Base-by-base conservation (phyloP, 345 rosid species). In the Excoecaria cochinchinensis region DNA sequence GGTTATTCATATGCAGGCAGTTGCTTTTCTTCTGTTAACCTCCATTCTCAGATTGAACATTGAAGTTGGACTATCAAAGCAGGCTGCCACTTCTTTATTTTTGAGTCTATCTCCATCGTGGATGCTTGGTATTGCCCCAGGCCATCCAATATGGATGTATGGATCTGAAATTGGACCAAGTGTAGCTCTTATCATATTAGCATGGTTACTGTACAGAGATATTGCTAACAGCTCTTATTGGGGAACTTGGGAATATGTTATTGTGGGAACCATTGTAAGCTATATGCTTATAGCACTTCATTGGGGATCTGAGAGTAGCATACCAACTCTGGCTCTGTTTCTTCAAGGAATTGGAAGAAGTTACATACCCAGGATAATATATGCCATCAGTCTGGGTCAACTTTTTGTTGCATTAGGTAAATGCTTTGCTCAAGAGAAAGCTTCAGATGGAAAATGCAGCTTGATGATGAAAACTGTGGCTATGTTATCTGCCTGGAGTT, bases 61-160 rank as follows among this genome's bases (percentile, higher is more conserved):
- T 52, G 98, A 95, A 69, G 84, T 90, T 82, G 98, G 98, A 80
- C 76, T 93, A 78, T 86, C 92, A 75, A 93, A 93, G 86, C 98
- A 93, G 89, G 98, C 99, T 79, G 92, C 92, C 56, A 89, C 94
- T 74, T 91, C 99, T 74, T 83, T 83, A 51, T 93, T 91, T 82
- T 76, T 93, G 92, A 85, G 82, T 69, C 83, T 76, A 72, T 89
- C 90, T 70, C 82, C 93, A 75, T 89, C 99, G 17, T 90, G 93
- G 97, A 81, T 86, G 86, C 86, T 85, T 61, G 95, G 90, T 47
- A 72, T 93, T 77, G 77, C 83, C 63, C 72, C 79, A 65, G 86
- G 84, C 74, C 87, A 87, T 85, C 84, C 85, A 42, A 17, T 83
- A 56, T 84, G 92, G 91, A 85, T 75, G 10, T 79, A 77, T 72